Base-by-base conservation (phyloP, 345 rosid species). In the Sonneratia alba region DNA sequence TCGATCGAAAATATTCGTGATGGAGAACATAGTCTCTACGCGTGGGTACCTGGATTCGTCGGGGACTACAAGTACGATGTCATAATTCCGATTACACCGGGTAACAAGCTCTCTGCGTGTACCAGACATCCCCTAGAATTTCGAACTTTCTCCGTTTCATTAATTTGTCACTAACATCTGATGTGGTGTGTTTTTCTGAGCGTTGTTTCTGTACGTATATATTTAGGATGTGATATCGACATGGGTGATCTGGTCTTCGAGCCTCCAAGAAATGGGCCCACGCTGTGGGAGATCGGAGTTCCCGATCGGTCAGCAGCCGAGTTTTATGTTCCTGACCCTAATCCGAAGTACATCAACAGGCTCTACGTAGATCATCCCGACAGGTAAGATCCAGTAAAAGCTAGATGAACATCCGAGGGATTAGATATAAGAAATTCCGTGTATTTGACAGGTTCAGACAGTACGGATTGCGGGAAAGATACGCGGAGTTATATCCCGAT, bases 401-500 rank as follows among this genome's bases (percentile, higher is more conserved):
- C 62, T n/a, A 1, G 32, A 56, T 12, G 24, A 2, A n/a, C 34
- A n/a, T 6, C 3, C 45, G 45, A 42, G 6, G 6, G 45, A 42
- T 9, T 9, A 42, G 10, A 0, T 42, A 42, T 9, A 42, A 3
- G 22, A 57, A 57, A 1, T 5, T n/a, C 3, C 9, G 2, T 2
- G 3, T 8, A 57, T 22, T n/a, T 11, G 19, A 24, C 84, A 88
- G 88, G 80, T 94, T 71, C 78, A 78, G 99, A 77, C 99, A 90
- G 42, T 92, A 95, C 19, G 99, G 99, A 27, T 68, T 95, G 32
- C 92, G 99, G 99, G 97, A 91, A 67, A 80, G 97, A 74, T 94
- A 90, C 64, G 45, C 96, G 47, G 98, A 91, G 66, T 34, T 92
- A 70, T 90, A 90, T 70, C 93, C 97, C 6, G 75, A 85, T 24